phyloP scores from a whole-genome alignment of 2,329 filamentous ascomycete genomes.

The Exophiala sp. region DNA sequence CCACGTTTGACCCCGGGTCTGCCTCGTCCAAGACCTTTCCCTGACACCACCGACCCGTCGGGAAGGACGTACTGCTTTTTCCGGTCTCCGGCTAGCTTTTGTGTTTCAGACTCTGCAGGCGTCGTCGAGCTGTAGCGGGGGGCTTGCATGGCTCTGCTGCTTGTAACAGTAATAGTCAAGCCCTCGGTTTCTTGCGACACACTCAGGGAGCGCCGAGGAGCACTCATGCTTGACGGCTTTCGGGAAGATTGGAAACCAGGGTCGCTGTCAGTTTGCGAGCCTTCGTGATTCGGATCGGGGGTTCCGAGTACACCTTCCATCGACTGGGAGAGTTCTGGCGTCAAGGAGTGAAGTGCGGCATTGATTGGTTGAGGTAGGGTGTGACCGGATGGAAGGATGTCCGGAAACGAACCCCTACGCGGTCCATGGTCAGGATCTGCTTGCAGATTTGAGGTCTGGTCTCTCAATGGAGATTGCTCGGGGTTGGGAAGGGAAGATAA shows the following conservation, averaged over 20 bases:
- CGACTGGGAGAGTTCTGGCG: not conserved
- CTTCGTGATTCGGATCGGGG: constrained; percentile 1
- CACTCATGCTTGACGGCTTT: constrained; percentile 1
- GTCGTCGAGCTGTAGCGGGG: not conserved
- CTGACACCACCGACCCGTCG: constrained; percentile 26
- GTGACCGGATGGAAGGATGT: constrained; percentile 17
- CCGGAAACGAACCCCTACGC: constrained; percentile 14
- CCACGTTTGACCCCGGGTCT: constrained; percentile 30
- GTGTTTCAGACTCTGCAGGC: not conserved
- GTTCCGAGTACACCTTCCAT: not conserved
- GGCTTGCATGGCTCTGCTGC: not conserved
- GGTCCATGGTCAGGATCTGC: constrained; percentile 2
- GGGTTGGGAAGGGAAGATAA: not conserved
- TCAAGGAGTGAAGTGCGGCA: not conserved
- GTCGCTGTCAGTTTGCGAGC: constrained; percentile 13
- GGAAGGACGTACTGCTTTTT: constrained; percentile 25
- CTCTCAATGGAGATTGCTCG: not conserved
- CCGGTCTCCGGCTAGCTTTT: not conserved
- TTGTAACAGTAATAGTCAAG: constrained; percentile 1
- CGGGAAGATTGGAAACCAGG: constrained; percentile 13
- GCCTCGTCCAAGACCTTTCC: constrained; percentile 29
- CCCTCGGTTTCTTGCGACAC: constrained; percentile 1
- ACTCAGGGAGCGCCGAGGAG: constrained; percentile 1
- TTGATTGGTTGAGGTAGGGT: constrained; percentile 8
- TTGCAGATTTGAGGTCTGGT: not conserved